These are phyloP conservation scores for Coemansia sp. DNA, from an alignment of 192 early-diverging fungal genomes.

Conservation along the genomic window DNA sequence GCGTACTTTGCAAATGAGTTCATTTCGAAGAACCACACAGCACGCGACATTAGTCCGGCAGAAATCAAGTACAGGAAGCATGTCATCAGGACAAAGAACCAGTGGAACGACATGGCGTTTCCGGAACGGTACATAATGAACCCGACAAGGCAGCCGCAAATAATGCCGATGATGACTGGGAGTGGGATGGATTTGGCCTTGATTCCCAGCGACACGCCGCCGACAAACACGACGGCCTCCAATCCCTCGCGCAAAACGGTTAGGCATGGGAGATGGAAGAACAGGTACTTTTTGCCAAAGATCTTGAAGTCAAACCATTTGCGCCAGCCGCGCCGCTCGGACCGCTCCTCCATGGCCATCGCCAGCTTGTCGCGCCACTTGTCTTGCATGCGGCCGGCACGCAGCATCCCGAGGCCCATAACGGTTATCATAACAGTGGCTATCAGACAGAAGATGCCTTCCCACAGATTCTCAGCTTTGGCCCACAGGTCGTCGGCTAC, in stretches of 20 bases:
- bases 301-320: conserved; percentile 34
- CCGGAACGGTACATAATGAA: conserved; percentile 74
- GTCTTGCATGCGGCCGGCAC: conserved; percentile 68
- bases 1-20: conserved; percentile 67
- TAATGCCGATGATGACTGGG: conserved; percentile 69
- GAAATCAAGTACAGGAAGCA: conserved; percentile 76
- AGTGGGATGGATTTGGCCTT: conserved; percentile 74
- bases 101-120: conserved; percentile 65
- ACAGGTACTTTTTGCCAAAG: conserved; percentile 61
- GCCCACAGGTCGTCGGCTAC: conserved; percentile 56
- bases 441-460: conserved; percentile 80
- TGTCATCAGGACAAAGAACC: conserved; percentile 77
- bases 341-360: conserved; percentile 48
- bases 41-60: conserved; percentile 74
- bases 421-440: conserved; percentile 73
- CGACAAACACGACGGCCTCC: conserved; percentile 88
- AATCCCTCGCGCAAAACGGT: conserved; percentile 86
- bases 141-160: conserved; percentile 69
- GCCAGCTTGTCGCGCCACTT: conserved; percentile 74
- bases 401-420: conserved; percentile 83
- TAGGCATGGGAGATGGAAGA: conserved; percentile 82
- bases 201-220: conserved; percentile 72
- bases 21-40: conserved; percentile 67
- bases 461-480: conserved; percentile 75
- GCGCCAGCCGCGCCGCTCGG: conserved; percentile 36